Evolutionary conservation across 1,284 basidiomycete genomes (phyloP).

Genomic region (Pseudozyma sp.): DNA sequence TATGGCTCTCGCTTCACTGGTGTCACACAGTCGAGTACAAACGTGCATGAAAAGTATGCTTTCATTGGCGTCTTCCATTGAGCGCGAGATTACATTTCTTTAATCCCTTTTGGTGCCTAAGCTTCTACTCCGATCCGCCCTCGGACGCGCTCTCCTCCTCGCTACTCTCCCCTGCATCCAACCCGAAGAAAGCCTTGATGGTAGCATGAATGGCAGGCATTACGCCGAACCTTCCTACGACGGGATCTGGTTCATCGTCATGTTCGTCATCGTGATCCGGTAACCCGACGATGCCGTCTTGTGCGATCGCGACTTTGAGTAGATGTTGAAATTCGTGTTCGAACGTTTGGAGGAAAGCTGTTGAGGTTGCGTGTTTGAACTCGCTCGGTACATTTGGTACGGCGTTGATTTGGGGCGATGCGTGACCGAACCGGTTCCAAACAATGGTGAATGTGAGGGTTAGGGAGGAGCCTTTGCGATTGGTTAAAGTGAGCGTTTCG

Average conservation of each 20-base stretch:
- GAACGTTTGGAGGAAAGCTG: slow-evolving; percentile 11
- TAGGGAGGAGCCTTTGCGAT: slow-evolving; percentile 12
- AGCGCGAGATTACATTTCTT: background rate
- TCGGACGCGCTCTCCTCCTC: background rate
- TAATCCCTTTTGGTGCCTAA: background rate
- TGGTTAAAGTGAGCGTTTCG: slow-evolving; percentile 7
- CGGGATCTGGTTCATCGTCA: slow-evolving; percentile 6
- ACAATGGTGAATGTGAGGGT: slow-evolving; percentile 15
- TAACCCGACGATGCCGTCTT: slow-evolving; percentile 16
- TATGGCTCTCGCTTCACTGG: no score
- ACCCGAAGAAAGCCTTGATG: slow-evolving; percentile 28
- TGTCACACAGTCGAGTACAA: no score
- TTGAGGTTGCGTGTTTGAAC: background rate
- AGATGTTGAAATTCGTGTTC: slow-evolving; percentile 22
- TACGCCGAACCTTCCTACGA: slow-evolving; percentile 26
- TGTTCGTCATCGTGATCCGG: slow-evolving; percentile 16
- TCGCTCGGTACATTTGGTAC: slow-evolving; percentile 6
- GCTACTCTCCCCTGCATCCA: slow-evolving; percentile 6
- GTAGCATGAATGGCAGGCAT: slow-evolving; percentile 12
- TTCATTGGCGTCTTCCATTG: no score
- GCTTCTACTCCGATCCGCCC: background rate
- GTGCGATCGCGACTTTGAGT: slow-evolving; percentile 8
- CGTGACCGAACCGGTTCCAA: slow-evolving; percentile 39
- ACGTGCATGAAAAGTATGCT: no score
- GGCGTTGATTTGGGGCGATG: slow-evolving; percentile 7